These are phyloP conservation scores for Solanum sejunctum DNA, from an alignment of 257 asterid genomes.

Conservation along the genomic window DNA sequence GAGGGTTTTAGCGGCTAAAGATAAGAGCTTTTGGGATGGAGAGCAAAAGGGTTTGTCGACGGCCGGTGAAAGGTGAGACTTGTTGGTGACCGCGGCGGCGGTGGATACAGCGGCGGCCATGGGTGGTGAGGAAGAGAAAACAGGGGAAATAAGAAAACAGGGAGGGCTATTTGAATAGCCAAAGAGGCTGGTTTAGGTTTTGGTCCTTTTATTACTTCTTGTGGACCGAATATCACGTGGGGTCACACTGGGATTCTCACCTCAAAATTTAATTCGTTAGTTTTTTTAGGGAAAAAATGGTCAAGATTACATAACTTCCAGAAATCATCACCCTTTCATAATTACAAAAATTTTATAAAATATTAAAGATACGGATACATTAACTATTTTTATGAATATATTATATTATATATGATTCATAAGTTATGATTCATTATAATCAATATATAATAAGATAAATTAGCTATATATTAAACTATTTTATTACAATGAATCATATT, in stretches of 20 bases:
- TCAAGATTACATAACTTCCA: too few species aligned
- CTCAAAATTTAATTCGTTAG: not conserved
- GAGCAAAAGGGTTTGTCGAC: not conserved
- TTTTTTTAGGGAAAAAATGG: too few species aligned
- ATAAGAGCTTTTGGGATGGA: not conserved
- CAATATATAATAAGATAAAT: too few species aligned
- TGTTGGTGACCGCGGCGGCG: conserved; percentile 7
- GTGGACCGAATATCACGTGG: not conserved
- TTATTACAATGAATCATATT: too few species aligned
- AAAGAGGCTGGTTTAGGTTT: conserved; percentile 23
- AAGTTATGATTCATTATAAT: too few species aligned
- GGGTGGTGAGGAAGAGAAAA: not conserved
- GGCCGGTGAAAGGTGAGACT: conserved; percentile 1
- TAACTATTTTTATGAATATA: accelerated
- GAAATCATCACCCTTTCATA: too few species aligned
- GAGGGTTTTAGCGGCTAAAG: conserved; percentile 18
- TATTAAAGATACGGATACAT: too few species aligned
- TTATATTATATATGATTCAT: too few species aligned
- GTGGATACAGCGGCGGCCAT: conserved; percentile 25
- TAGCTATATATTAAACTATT: too few species aligned
- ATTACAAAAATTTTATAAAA: too few species aligned
- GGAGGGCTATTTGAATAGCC: conserved; percentile 22
- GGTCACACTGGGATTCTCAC: not conserved
- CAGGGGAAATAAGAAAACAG: not conserved
- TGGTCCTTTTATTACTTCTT: not conserved